Evolutionary conservation across 768 basidiomycete genomes (phyloP).

Genomic region (Naganishia antarctica): DNA sequence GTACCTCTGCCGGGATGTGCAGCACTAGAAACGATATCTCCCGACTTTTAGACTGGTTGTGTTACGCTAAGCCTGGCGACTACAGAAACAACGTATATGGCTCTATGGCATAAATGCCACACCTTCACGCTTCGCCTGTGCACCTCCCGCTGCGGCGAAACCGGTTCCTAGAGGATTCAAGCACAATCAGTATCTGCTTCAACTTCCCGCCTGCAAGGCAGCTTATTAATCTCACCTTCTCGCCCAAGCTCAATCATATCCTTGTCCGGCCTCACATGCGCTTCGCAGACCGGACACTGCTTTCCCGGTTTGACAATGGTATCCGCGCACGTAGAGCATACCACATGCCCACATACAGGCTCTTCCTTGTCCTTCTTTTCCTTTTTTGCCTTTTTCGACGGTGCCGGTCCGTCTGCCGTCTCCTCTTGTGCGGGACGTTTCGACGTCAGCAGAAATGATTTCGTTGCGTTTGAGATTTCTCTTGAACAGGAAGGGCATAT

Average conservation of each 20-base stretch:
- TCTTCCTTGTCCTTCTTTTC: constrained; percentile 41
- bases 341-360: constrained; percentile 71
- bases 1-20: too few species aligned
- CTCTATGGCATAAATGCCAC: constrained; percentile 61
- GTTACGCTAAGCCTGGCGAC: too few species aligned
- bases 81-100: background rate
- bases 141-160: constrained; percentile 87
- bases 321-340: constrained; percentile 85
- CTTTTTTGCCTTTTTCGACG: constrained; percentile 37
- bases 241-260: constrained; percentile 79
- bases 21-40: too few species aligned
- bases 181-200: constrained; percentile 1
- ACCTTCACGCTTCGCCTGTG: constrained; percentile 75
- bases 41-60: too few species aligned
- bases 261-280: constrained; percentile 56
- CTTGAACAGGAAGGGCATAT: constrained; percentile 89
- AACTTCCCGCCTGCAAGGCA: background rate
- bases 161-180: constrained; percentile 64
- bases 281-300: constrained; percentile 85
- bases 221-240: constrained; percentile 63
- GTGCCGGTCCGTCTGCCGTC: constrained; percentile 9
- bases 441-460: constrained; percentile 35
- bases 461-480: constrained; percentile 67
- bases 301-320: constrained; percentile 70
- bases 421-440: constrained; percentile 26